phyloP scores from a whole-genome alignment of 2,329 filamentous ascomycete genomes.

The Sodiomyces alkalinus region DNA sequence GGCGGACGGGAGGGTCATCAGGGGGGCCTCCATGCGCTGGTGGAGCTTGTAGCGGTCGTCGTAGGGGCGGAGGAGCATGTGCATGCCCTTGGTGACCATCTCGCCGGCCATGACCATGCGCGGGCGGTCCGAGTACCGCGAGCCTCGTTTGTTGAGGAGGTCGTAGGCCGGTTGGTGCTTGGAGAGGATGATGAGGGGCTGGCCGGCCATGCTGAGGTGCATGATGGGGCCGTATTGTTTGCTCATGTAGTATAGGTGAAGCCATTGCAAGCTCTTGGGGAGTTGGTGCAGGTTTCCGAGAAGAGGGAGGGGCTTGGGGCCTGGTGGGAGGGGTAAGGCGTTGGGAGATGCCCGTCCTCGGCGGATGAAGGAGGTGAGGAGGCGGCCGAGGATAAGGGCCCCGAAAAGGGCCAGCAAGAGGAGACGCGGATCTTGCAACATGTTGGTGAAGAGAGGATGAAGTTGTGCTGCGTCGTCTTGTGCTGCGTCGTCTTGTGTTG shows the following conservation, averaged over 20 bases:
- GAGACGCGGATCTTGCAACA: no score
- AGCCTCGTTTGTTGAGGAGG: constrained; percentile 9
- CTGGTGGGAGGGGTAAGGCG: constrained; percentile 10
- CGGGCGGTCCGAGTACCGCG: constrained; percentile 10
- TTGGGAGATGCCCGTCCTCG: no score
- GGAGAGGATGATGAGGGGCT: constrained; percentile 10
- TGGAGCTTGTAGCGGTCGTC: constrained; percentile 21
- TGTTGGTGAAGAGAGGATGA: no score
- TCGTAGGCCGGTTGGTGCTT: constrained; percentile 9
- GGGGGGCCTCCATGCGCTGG: constrained; percentile 20
- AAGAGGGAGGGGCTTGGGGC: constrained; percentile 8
- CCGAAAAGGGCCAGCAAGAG: no score
- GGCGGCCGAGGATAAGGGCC: no score
- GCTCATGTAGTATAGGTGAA: constrained; percentile 4
- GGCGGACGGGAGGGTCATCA: constrained; percentile 14
- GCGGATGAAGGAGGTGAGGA: no score
- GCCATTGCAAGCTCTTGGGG: constrained; percentile 21
- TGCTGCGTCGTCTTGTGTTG: no score
- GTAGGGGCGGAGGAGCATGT: constrained; percentile 26
- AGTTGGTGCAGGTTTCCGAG: constrained; percentile 12
- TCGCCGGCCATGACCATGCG: constrained; percentile 17
- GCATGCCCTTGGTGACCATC: constrained; percentile 17
- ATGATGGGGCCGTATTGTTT: constrained; percentile 11
- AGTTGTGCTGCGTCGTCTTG: no score
- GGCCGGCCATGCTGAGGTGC: constrained; percentile 9